Evolutionary conservation across 2,329 filamentous ascomycete genomes (phyloP).

Genomic region (Elsinoe perseae): DNA sequence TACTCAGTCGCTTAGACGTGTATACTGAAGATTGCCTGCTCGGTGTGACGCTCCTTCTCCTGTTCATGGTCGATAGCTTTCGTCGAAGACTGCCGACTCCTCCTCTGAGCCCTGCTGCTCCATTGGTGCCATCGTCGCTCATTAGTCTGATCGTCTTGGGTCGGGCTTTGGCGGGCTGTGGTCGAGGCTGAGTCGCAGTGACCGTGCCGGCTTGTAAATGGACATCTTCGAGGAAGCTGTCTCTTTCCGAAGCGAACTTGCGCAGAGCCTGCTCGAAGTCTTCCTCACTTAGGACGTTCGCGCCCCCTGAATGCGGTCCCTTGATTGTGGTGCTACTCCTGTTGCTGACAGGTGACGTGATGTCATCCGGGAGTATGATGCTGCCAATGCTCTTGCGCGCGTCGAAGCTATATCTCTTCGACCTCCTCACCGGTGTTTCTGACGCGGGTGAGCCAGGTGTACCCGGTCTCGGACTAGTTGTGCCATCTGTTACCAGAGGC

Average conservation of each 20-base stretch:
- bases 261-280: slow-evolving; percentile 90
- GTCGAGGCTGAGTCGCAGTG: slow-evolving; percentile 43
- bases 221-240: slow-evolving; percentile 86
- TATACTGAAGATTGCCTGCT: slow-evolving; percentile 63
- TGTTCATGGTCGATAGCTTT: slow-evolving; percentile 94
- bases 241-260: slow-evolving; percentile 92
- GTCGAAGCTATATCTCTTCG: slow-evolving; percentile 39
- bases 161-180: slow-evolving; percentile 52
- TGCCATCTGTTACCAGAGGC: slow-evolving; percentile 86
- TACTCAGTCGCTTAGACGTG: slow-evolving; percentile 82
- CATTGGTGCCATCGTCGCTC: slow-evolving; percentile 48
- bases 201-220: slow-evolving; percentile 80
- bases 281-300: slow-evolving; percentile 55
- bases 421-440: slow-evolving; percentile 32
- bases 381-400: slow-evolving; percentile 45
- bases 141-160: slow-evolving; percentile 75
- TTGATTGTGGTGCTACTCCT: slow-evolving; percentile 58
- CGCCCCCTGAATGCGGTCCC: slow-evolving; percentile 33
- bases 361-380: slow-evolving; percentile 37
- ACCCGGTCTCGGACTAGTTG: slow-evolving; percentile 48
- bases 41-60: slow-evolving; percentile 44
- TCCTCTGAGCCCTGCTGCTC: slow-evolving; percentile 42
- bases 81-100: slow-evolving; percentile 80
- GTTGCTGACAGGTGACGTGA: slow-evolving; percentile 50
- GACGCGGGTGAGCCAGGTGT: slow-evolving; percentile 37